These are phyloP conservation scores for Tremella yokohamensis DNA, from an alignment of 768 basidiomycete species.

Conservation along the genomic window DNA sequence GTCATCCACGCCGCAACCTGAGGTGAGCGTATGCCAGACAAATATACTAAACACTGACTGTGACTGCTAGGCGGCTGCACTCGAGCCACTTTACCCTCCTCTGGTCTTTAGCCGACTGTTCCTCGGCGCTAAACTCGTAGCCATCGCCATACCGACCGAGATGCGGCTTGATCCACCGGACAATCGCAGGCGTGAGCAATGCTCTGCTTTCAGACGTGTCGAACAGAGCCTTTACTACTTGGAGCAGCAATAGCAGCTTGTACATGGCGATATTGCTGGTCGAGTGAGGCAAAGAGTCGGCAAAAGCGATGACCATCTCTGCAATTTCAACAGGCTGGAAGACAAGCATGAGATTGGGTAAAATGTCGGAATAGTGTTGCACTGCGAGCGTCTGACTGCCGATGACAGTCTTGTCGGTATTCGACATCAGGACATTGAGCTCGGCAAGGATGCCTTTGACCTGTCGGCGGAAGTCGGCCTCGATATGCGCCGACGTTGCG, in stretches of 20 bases:
- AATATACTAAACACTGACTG: slow-evolving; percentile 55
- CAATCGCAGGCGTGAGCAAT: slow-evolving; percentile 76
- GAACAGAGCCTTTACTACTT: slow-evolving; percentile 83
- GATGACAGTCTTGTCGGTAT: slow-evolving; percentile 77
- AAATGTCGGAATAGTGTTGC: slow-evolving; percentile 85
- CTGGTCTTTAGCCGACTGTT: slow-evolving; percentile 64
- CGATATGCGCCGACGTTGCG: slow-evolving; percentile 79
- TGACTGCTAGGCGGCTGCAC: slow-evolving; percentile 80
- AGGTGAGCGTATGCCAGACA: slow-evolving; percentile 56
- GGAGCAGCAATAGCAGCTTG: slow-evolving; percentile 90
- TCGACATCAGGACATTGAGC: slow-evolving; percentile 84
- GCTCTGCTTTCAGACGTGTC: slow-evolving; percentile 74
- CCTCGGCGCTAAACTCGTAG: slow-evolving; percentile 58
- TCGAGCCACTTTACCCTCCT: slow-evolving; percentile 87
- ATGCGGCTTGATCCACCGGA: slow-evolving; percentile 91
- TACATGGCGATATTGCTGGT: slow-evolving; percentile 87
- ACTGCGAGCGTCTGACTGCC: slow-evolving; percentile 93
- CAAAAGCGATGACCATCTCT: slow-evolving; percentile 78
- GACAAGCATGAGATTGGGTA: slow-evolving; percentile 79
- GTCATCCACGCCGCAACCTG: slow-evolving; percentile 60
- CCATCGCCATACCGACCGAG: slow-evolving; percentile 89
- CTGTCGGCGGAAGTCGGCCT: slow-evolving; percentile 78
- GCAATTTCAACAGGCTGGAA: slow-evolving; percentile 80
- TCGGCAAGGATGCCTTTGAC: slow-evolving; percentile 70
- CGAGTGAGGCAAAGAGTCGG: slow-evolving; percentile 69